Evolutionary conservation across 352 stramenopile genomes (phyloP), one percentile per base, ranked within the genome.

Genomic region (Phytophthora palmivora): DNA sequence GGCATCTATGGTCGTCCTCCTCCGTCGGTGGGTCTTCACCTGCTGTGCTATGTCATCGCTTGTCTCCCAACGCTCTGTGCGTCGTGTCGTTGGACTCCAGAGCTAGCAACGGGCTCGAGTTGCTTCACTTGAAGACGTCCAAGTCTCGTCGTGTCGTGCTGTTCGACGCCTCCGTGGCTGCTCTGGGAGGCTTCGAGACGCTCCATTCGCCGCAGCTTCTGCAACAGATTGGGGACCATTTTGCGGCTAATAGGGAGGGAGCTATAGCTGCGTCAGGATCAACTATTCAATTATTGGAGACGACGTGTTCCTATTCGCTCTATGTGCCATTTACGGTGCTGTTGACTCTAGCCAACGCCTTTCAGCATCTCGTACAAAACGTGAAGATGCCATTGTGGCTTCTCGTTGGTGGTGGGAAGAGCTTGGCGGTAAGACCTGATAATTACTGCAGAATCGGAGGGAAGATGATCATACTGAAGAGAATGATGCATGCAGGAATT

Each of bases 361-460:
- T 79, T 9, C 50, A 69, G 16, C 10, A 19, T 8, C 21, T 53
- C 2, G 45, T 82, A 14, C 24, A 67, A 6, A 41, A 49, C 1
- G 19, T 44, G 0, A 45, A 38, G n/a, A 51, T 60, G 1, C 74
- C 74, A 4, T 42, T 14, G 1, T 71, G 61, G 49, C 14, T 83
- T 15, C 51, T 65, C 5, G 14, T 72, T 12, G 44, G 69, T 33
- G 62, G 69, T 12, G 74, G 57, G 9, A 79, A 74, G 28, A 71
- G 50, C 10, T 32, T 76, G 32, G 77, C 70, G 67, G 79, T 84
- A 72, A 0, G 52, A 54, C 15, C 4, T 54, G 21, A 10, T 34
- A 37, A 26, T 14, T 19, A 16, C 28, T 52, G 9, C 26, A 47
- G 11, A 18, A 18, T 30, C 18, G 22, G n/a, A 37, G n/a, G 12